phyloP scores from a whole-genome alignment of 192 early-diverging fungal genomes.

The Geranomyces michiganensis region DNA sequence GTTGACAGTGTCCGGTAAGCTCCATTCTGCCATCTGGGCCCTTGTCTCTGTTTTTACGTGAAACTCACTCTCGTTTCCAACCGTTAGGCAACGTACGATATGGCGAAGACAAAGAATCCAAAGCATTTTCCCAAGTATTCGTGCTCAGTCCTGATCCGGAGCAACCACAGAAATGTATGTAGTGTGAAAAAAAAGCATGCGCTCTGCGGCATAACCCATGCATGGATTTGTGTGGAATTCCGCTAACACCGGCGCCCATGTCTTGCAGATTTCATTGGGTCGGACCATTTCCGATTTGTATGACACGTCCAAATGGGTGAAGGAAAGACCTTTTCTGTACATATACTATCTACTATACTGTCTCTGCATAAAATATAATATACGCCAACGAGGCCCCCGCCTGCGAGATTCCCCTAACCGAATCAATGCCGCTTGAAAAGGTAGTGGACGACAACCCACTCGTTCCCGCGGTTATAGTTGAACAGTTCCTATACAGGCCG shows the following conservation, averaged over 20 bases:
- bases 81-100: slow-evolving; percentile 32
- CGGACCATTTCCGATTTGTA: slow-evolving; percentile 33
- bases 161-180: slow-evolving; percentile 26
- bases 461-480: slow-evolving; percentile 56
- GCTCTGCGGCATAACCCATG: no score
- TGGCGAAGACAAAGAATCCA: slow-evolving; percentile 32
- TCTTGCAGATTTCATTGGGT: slow-evolving; percentile 30
- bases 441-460: slow-evolving; percentile 67
- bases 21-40: background rate
- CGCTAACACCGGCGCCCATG: background rate
- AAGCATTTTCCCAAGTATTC: slow-evolving; percentile 45
- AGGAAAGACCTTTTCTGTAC: no score
- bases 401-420: no score
- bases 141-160: slow-evolving; percentile 36
- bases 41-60: no score
- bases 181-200: no score
- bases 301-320: no score
- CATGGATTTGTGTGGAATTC: no score
- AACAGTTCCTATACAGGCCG: slow-evolving; percentile 52
- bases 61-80: no score
- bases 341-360: no score
- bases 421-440: slow-evolving; percentile 51
- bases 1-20: slow-evolving; percentile 32
- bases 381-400: no score
- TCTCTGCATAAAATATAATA: no score